Evolutionary conservation across 2,329 filamentous ascomycete genomes (phyloP), one percentile per base, ranked within the genome.

Genomic region (Apiospora kogelbergensis): DNA sequence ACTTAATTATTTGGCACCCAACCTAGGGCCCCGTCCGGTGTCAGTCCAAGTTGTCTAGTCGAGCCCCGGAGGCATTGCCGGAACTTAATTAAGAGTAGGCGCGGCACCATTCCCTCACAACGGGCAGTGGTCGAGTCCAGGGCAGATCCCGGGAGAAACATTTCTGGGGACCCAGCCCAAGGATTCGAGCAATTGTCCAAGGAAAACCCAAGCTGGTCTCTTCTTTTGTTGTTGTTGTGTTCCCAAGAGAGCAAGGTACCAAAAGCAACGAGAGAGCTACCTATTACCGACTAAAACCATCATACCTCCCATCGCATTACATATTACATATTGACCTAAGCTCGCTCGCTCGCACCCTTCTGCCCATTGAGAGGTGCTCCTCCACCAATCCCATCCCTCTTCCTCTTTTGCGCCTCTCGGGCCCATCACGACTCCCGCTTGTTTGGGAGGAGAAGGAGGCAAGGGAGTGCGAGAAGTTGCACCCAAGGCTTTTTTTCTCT

Each of bases 221-320:
- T 33, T 37, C 17, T 57, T 9, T 42, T 37, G 1, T 57, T 33
- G 9, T 57, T 11, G 30, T n/a, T 57, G 10, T 26, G 17, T 17
- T 60, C 40, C 40, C 11, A 15, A n/a, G 33, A 60, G 53, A 37
- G 53, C 48, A 60, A 60, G 53, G 53, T 60, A 60, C 53, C 30
- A 60, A 37, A 60, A 60, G 30, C 17, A 60, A 60, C 53, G 53
- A 60, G 33, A 7, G n/a, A n/a, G n/a, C n/a, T n/a, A 33, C 17
- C 53, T 37, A 60, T 60, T 60, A 60, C 53, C 53, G 53, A 60
- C 53, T 37, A 60, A 60, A 60, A 60, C n/a, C 53, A 60, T 60
- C 53, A 60, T 60, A 60, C 17, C n/a, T 60, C 53, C 30, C 53
- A 60, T 60, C 37, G 53, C 53, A 60, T 60, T 60, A 60, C 53